Evolutionary conservation across 805 yeast genomes (phyloP).

Genomic region (Zygotorulaspora danielsina): DNA sequence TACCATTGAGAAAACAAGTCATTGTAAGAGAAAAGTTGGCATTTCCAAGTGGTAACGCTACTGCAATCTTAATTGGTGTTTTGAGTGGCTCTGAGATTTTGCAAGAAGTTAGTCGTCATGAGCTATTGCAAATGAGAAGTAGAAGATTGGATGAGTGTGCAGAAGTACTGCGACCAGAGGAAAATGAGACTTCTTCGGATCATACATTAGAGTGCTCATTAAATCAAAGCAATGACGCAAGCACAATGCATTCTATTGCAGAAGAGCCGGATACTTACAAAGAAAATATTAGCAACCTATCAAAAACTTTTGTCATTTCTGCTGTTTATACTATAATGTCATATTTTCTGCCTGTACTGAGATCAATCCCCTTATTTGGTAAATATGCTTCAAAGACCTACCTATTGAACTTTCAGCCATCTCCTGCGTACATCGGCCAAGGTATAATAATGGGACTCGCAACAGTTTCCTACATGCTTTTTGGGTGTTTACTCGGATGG

Average conservation of each 20-base stretch:
- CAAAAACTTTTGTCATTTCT: conserved; percentile 60
- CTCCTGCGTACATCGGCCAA: conserved; percentile 96
- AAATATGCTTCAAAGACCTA: conserved; percentile 51
- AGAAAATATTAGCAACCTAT: conserved; percentile 57
- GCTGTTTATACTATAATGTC: conserved; percentile 68
- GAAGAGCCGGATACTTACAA: conserved; percentile 34
- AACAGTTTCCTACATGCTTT: conserved; percentile 83
- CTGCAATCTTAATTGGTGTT: conserved; percentile 88
- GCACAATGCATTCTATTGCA: conserved; percentile 4
- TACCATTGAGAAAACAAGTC: conserved; percentile 81
- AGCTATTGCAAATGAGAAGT: conserved; percentile 35
- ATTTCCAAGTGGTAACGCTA: conserved; percentile 94
- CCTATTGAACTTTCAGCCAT: conserved; percentile 87
- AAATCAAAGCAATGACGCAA: conserved; percentile 4
- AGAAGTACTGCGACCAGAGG: conserved; percentile 23
- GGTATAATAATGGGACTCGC: conserved; percentile 97
- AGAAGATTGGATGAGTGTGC: conserved; percentile 27
- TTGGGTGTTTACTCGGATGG: conserved; percentile 92
- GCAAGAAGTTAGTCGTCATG: conserved; percentile 33
- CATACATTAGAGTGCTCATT: background rate
- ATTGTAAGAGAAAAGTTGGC: conserved; percentile 82
- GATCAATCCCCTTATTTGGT: conserved; percentile 76
- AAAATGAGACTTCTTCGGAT: conserved; percentile 7
- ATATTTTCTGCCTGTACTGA: conserved; percentile 67
- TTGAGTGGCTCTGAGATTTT: conserved; percentile 63